Percentiles rank a stretch among this genome's conserved stretches.
Conservation (phyloP, 2,329 filamentous ascomycete genomes). For the Trichophaea hybrida region DNA sequence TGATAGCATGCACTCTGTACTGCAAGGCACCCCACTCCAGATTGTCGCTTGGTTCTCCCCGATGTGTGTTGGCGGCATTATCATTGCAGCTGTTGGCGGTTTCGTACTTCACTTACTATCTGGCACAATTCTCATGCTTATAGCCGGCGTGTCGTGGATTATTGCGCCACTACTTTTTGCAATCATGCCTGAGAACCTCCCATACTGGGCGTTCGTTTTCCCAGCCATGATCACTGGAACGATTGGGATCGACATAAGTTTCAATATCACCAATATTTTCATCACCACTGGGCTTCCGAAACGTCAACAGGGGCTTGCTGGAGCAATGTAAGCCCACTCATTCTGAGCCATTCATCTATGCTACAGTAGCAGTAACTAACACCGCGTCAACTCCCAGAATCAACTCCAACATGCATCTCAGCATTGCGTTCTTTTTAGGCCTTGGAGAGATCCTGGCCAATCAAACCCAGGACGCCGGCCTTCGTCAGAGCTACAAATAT, state of each 20-base stretch:
- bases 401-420: constrained; percentile 56
- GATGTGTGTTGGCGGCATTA: constrained; percentile 51
- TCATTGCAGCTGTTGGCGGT: constrained; percentile 49
- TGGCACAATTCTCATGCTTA: constrained; percentile 47
- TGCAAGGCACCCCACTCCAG: constrained; percentile 45
- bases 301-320: constrained; percentile 54
- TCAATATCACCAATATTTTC: constrained; percentile 62
- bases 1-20: constrained; percentile 44
- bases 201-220: constrained; percentile 62
- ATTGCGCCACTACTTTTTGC: constrained; percentile 48
- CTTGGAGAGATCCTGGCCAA: constrained; percentile 49
- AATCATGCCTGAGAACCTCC: constrained; percentile 42
- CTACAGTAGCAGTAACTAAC: constrained; percentile 1
- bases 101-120: constrained; percentile 53
- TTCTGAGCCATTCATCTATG: background rate
- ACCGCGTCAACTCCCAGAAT: constrained; percentile 31
- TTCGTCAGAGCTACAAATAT: constrained; percentile 43
- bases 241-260: constrained; percentile 60
- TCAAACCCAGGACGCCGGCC: constrained; percentile 36
- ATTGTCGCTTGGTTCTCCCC: constrained; percentile 57
- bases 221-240: constrained; percentile 55
- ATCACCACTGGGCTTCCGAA: constrained; percentile 57
- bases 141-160: constrained; percentile 47
- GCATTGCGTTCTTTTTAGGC: constrained; percentile 56
- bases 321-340: constrained; percentile 37